A percentile compares a stretch with the other conserved stretches of the same genome.
These are phyloP conservation scores for Populus deltoides DNA, from an alignment of 345 rosid genomes.

Conservation along the genomic window DNA sequence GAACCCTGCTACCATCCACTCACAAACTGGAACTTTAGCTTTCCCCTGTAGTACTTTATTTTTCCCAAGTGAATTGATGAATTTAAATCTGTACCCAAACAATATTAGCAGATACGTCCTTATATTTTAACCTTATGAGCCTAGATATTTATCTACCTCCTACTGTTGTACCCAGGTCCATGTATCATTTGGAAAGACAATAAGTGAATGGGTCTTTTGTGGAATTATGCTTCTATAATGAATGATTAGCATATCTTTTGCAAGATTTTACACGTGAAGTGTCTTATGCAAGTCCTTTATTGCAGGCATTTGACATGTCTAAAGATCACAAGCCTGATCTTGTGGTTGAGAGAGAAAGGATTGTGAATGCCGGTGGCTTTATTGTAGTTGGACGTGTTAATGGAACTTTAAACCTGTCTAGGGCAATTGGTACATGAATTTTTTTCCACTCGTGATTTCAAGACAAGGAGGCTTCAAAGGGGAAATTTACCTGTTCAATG, in stretches of 20 bases:
- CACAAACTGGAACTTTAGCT: neutral
- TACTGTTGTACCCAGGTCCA: neutral
- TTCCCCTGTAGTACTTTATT: neutral
- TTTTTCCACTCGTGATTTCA: neutral
- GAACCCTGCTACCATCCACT: neutral
- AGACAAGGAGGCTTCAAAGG: neutral
- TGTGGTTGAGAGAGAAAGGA: constrained; percentile 86
- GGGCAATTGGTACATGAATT: constrained; percentile 75
- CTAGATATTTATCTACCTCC: neutral
- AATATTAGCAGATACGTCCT: neutral
- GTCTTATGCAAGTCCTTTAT: constrained; percentile 7
- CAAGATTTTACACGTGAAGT: neutral
- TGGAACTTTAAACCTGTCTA: constrained; percentile 90
- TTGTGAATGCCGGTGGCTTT: constrained; percentile 90
- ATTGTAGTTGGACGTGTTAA: constrained; percentile 89
- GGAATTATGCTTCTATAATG: neutral
- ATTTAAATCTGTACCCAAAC: neutral
- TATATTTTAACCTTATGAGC: neutral
- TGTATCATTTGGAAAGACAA: neutral
- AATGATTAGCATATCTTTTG: neutral
- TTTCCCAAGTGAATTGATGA: neutral
- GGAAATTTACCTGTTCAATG: neutral
- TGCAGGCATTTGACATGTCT: constrained; percentile 84
- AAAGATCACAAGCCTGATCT: constrained; percentile 98
- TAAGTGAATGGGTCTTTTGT: neutral